A percentile compares a stretch with the other conserved stretches of the same genome.
Conservation (phyloP, 2,329 filamentous ascomycete species). For the Aspergillus neotritici region DNA sequence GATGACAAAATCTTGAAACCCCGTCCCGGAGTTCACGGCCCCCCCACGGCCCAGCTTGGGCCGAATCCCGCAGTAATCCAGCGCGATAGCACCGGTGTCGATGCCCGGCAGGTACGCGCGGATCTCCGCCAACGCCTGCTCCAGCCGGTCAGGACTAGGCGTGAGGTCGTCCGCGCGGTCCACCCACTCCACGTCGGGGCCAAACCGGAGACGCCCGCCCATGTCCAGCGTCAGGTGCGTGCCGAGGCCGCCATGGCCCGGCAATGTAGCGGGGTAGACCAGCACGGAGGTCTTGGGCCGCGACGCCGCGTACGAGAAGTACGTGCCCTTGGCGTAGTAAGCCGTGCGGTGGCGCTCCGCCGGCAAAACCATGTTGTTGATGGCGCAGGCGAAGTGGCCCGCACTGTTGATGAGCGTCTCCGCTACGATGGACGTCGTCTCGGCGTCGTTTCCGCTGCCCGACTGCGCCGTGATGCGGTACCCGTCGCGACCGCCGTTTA, state of each 20-base stretch:
- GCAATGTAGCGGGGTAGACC: constrained; percentile 79
- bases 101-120: constrained; percentile 70
- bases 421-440: constrained; percentile 56
- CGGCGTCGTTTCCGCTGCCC: constrained; percentile 35
- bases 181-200: constrained; percentile 94
- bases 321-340: constrained; percentile 89
- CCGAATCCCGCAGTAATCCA: constrained; percentile 88
- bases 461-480: constrained; percentile 61
- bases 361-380: constrained; percentile 74
- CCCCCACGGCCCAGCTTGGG: constrained; percentile 69
- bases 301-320: constrained; percentile 74
- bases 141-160: constrained; percentile 59
- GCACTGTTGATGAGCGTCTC: constrained; percentile 80
- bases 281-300: constrained; percentile 64
- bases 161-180: constrained; percentile 63
- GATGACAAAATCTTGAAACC: constrained; percentile 81
- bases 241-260: constrained; percentile 80
- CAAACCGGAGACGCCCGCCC: constrained; percentile 77
- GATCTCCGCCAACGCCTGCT: constrained; percentile 68
- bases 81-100: constrained; percentile 57
- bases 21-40: constrained; percentile 50
- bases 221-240: constrained; percentile 93
- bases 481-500: constrained; percentile 51
- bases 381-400: constrained; percentile 66
- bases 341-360: constrained; percentile 51